Percentiles rank a stretch among this genome's conserved stretches.
Conservation (phyloP, 192 early-diverging fungal genomes). For the Chytriomyces sp. region DNA sequence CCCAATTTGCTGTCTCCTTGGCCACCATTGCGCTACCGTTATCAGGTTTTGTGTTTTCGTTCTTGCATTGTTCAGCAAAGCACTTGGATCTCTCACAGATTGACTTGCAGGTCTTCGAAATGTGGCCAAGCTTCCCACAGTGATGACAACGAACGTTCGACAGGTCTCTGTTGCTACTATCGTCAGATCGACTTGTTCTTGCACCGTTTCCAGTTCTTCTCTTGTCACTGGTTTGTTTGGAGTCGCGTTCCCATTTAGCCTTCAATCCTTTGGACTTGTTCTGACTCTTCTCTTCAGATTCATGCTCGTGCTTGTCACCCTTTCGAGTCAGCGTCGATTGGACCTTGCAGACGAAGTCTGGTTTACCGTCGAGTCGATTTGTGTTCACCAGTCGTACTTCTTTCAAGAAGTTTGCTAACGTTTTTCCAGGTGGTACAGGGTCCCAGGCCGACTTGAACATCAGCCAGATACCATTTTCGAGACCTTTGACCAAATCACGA, state of each 20-base stretch:
- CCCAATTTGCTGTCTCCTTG: too few relatives aligned
- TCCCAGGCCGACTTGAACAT: neutral
- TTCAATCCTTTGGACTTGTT: neutral
- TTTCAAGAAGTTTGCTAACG: neutral
- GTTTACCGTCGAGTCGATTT: neutral
- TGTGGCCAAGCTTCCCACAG: too few relatives aligned
- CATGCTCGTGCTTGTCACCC: neutral
- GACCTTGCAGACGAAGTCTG: neutral
- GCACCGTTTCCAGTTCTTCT: neutral
- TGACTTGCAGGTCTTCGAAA: too few relatives aligned
- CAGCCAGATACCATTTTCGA: neutral
- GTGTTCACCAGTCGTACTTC: neutral
- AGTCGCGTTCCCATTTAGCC: neutral
- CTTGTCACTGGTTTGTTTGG: neutral
- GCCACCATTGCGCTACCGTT: too few relatives aligned
- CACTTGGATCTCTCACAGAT: too few relatives aligned
- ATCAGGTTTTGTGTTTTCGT: too few relatives aligned
- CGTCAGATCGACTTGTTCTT: too few relatives aligned
- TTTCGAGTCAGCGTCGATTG: too few relatives aligned
- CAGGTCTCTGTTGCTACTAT: too few relatives aligned
- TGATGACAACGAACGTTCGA: too few relatives aligned
- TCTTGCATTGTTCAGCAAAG: too few relatives aligned
- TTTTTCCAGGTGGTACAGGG: neutral
- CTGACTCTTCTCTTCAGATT: neutral
- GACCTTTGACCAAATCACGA: neutral